Base-by-base conservation (phyloP, 345 rosid species). In the Alliaria petiolata region DNA sequence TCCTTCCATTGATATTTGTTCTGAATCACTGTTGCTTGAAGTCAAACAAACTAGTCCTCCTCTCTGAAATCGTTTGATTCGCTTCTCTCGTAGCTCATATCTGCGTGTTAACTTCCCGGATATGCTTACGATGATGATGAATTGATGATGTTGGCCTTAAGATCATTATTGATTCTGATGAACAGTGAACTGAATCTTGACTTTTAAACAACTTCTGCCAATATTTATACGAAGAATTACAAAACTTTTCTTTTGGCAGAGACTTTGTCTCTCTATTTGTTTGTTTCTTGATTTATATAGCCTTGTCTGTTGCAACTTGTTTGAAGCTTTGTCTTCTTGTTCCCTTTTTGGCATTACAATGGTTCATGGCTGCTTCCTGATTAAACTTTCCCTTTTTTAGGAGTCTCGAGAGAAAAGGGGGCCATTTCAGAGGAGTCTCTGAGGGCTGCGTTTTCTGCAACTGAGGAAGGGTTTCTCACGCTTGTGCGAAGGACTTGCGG, bases 401-500 rank as follows among this genome's bases (percentile, higher is more conserved):
- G 85, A 78, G 59, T 80, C 70, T 88, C 87, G 62, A 79, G 58
- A 68, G 96, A 89, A 57, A 79, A 56, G 16, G 89, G 85, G 63
- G 65, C 66, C 8, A 78, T 93, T 65, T 81, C 96, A 31, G 97
- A 91, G 77, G 97, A 91, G 73, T 72, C 78, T 46, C 75, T 93
- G 3, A 86, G 81, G 30, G 74, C 83, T 69, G 90, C 99, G 22
- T 82, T 78, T 74, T 63, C 90, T 52, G 95, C 90, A 31, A 95
- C 99, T 15, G 97, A 95, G 75, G 91, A 91, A 62, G 99, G 89
- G 28, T 91, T 95, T 84, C 96, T 95, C 59, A 82, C 86, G 46
- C 91, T 89, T 35, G 99, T 95, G 53, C 86, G 85, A 56, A 85
- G 89, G 77, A 66, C 91, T 11, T 79, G 79, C 49, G 81, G 72